Conservation (phyloP, 148 eudicot species). For the Rhododendron mucronatum region DNA sequence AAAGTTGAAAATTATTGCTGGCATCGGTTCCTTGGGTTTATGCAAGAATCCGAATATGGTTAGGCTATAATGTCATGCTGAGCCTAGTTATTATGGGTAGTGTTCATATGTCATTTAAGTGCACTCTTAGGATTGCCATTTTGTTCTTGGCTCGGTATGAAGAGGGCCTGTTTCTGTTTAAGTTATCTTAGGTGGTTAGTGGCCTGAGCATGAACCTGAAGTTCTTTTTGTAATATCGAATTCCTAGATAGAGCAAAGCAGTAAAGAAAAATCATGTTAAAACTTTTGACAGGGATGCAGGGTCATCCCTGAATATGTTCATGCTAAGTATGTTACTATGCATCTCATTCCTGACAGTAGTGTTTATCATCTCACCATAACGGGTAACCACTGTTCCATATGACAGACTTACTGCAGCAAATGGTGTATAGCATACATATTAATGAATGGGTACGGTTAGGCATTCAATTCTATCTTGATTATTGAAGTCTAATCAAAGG, state of each 20-base stretch:
- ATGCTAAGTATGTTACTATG: neutral
- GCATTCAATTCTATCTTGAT: neutral
- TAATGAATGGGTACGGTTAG: neutral
- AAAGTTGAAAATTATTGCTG: neutral
- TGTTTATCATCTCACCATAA: neutral
- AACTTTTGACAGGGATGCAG: neutral
- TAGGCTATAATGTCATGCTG: neutral
- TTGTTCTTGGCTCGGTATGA: neutral
- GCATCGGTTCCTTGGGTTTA: neutral
- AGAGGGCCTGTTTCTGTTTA: neutral
- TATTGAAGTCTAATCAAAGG: neutral
- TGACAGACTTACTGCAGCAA: neutral
- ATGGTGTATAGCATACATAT: neutral
- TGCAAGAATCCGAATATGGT: neutral
- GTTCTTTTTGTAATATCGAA: neutral
- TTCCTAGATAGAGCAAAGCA: neutral
- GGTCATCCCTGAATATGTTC: neutral
- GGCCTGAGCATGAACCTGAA: neutral
- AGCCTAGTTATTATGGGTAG: neutral
- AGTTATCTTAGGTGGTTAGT: neutral
- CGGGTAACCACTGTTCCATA: neutral
- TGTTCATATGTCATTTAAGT: neutral
- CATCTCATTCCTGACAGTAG: neutral
- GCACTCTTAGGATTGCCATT: neutral
- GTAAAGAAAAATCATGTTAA: neutral